phyloP scores from a whole-genome alignment of 139 green algal species.

The Astrephomene gubernaculifera region DNA sequence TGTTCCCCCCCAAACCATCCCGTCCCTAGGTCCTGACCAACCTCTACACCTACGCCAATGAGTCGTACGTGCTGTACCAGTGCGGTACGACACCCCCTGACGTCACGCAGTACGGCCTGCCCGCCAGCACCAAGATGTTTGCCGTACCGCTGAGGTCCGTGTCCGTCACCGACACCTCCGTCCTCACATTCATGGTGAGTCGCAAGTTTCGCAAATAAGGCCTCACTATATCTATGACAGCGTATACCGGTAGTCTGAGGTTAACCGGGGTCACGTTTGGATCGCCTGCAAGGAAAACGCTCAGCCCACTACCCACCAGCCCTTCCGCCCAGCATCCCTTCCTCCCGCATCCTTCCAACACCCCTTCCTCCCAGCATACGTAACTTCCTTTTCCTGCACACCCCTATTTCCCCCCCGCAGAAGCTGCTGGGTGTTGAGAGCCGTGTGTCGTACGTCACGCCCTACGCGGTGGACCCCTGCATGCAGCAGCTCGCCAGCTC shows the following conservation, averaged over 20 bases:
- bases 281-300: too few relatives aligned
- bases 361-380: background rate
- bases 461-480: constrained; percentile 67
- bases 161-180: constrained; percentile 68
- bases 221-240: too few relatives aligned
- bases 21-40: constrained; percentile 70
- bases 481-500: constrained; percentile 65
- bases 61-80: constrained; percentile 88
- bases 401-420: constrained; percentile 58
- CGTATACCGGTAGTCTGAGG: too few relatives aligned
- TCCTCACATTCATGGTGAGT: constrained; percentile 74
- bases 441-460: constrained; percentile 69
- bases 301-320: too few relatives aligned
- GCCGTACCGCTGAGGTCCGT: constrained; percentile 75
- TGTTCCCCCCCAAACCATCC: too few relatives aligned
- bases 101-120: constrained; percentile 29
- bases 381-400: background rate
- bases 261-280: too few relatives aligned
- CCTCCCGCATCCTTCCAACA: background rate
- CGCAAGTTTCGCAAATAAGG: too few relatives aligned
- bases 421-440: constrained; percentile 69
- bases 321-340: background rate
- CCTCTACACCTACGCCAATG: constrained; percentile 53
- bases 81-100: constrained; percentile 68
- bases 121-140: constrained; percentile 55